phyloP scores from a whole-genome alignment of 441 rosid genomes.

The Euphorbia corollata region DNA sequence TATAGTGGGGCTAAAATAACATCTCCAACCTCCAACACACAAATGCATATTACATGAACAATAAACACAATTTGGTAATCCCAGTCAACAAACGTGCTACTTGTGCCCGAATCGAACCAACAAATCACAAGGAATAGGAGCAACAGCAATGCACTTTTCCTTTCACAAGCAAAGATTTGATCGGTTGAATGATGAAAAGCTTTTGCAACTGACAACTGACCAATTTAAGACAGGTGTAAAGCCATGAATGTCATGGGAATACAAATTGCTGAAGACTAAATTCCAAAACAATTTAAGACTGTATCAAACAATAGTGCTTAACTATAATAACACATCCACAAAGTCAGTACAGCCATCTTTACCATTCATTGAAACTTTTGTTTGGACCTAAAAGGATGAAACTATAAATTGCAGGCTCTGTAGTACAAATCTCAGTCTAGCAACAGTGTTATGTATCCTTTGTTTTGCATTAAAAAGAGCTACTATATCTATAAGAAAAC shows the following conservation, averaged over 20 bases:
- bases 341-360: not conserved
- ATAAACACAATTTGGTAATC: not conserved
- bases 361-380: not conserved
- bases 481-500: not conserved
- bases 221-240: not conserved
- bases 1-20: conserved; percentile 7
- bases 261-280: not conserved
- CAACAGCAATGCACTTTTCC: not conserved
- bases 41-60: not conserved
- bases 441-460: not conserved
- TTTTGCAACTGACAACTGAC: conserved; percentile 6
- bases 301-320: not conserved
- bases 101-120: not conserved
- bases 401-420: not conserved
- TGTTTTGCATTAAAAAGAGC: not conserved
- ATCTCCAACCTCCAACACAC: not conserved
- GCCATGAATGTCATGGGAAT: not conserved
- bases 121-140: not conserved
- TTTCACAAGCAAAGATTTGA: not conserved
- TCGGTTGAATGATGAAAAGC: not conserved
- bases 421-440: not conserved
- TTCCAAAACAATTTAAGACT: not conserved
- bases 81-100: not conserved
- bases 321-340: not conserved
- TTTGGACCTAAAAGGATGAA: conserved; percentile 9